Base-by-base conservation (phyloP, 345 rosid genomes). In the Erucastrum elatum region DNA sequence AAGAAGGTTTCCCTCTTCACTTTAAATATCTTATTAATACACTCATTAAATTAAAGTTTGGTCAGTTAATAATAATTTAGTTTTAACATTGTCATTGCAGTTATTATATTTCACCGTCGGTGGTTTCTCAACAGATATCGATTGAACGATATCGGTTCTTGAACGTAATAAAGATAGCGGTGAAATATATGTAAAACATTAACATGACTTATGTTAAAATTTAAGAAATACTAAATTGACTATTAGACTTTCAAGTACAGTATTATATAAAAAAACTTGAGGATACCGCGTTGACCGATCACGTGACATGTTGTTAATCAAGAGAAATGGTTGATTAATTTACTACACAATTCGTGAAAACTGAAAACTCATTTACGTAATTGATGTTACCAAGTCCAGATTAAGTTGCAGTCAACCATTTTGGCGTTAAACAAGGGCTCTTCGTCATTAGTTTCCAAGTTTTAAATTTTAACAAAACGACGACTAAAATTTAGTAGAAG, bases 341-440 rank as follows among this genome's bases (percentile, higher is more conserved):
- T 62, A 34, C n/a, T 10, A 13, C 46, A 21, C 46, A 21, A 51
- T 49, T 62, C 63, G 56, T 51, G 37, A 63, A 76, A 44, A n/a
- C 11, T 27, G 30, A 46, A 69, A 13, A 33, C 8, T 9, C 61
- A 15, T 66, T 37, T 10, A 66, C 51, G 61, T 8, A 63, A 64
- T 74, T 74, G 71, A 68, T 68, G n/a, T 44, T 63, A 51, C 68
- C 65, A 17, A 77, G 80, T 70, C 75, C 33, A 46, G 10, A 10
- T 61, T 34, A 34, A 69, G 41, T 25, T n/a, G 39, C 26, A 49
- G 70, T 69, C 70, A 51, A 63, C 75, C 44, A 63, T 63, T 49
- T 27, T 70, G 5, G 41, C 31, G 58, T 77, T 74, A 77, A 70
- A 63, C 33, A 7, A 70, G 75, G 75, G 51, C 29, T 62, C 37